Evolutionary conservation across 306 rosid genomes (phyloP).

Genomic region (Inga oerstediana): DNA sequence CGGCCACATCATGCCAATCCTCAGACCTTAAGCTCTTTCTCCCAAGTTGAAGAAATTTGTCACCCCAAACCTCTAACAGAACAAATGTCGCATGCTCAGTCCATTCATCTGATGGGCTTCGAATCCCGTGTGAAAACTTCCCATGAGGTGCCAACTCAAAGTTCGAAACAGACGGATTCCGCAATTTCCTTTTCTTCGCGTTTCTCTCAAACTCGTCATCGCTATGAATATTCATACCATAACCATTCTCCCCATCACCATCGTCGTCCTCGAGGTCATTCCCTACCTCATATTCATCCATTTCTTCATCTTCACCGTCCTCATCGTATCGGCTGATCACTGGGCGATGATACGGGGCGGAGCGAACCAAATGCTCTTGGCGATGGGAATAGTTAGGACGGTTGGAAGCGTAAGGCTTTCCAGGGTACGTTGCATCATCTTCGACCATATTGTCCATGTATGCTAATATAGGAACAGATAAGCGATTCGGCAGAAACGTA

Average conservation of each 20-base stretch:
- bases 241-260: constrained; percentile 22
- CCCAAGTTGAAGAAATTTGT: constrained; percentile 71
- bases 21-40: constrained; percentile 82
- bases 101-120: constrained; percentile 50
- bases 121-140: constrained; percentile 29
- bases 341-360: constrained; percentile 35
- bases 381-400: constrained; percentile 29
- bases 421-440: constrained; percentile 38
- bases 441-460: constrained; percentile 44
- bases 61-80: constrained; percentile 81
- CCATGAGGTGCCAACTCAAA: constrained; percentile 57
- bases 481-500: neutral
- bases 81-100: constrained; percentile 65
- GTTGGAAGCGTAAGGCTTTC: constrained; percentile 30
- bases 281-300: constrained; percentile 14
- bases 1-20: constrained; percentile 75
- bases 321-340: constrained; percentile 30
- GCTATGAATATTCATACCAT: constrained; percentile 17
- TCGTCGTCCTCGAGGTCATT: constrained; percentile 24
- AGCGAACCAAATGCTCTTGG: constrained; percentile 29
- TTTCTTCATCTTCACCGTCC: constrained; percentile 27
- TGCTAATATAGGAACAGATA: neutral
- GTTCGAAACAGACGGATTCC: constrained; percentile 42
- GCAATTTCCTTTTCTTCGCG: constrained; percentile 59
- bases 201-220: constrained; percentile 40